phyloP scores from a whole-genome alignment of 2,329 filamentous ascomycete genomes.

The Calycina marina region DNA sequence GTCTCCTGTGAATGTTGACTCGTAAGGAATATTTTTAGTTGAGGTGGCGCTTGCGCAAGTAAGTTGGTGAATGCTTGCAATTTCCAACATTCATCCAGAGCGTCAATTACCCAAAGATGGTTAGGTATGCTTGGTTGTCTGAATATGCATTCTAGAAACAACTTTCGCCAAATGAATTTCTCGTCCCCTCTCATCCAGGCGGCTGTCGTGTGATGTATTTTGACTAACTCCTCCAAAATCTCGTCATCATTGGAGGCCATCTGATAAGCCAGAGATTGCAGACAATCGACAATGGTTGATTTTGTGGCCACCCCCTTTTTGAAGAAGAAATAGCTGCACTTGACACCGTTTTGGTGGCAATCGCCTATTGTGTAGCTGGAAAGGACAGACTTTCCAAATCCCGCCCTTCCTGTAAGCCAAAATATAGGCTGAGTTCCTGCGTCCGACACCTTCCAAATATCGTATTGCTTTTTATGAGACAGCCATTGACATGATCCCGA shows the following conservation, averaged over 20 bases:
- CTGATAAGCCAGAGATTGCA: slow-evolving; percentile 22
- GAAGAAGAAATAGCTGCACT: slow-evolving; percentile 18
- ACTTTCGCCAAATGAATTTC: slow-evolving; percentile 21
- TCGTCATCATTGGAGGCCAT: slow-evolving; percentile 19
- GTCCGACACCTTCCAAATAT: slow-evolving; percentile 19
- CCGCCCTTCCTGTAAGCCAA: slow-evolving; percentile 20
- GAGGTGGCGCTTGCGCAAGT: not conserved
- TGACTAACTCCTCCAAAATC: slow-evolving; percentile 14
- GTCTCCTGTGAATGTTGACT: not conserved
- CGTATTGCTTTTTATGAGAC: slow-evolving; percentile 17
- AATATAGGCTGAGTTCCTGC: slow-evolving; percentile 7
- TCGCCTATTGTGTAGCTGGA: slow-evolving; percentile 10
- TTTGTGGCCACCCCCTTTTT: slow-evolving; percentile 10
- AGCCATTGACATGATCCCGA: slow-evolving; percentile 22
- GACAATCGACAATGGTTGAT: slow-evolving; percentile 6
- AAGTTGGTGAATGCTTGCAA: slow-evolving; percentile 2
- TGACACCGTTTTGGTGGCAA: slow-evolving; percentile 3
- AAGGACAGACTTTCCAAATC: slow-evolving; percentile 14
- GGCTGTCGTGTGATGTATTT: slow-evolving; percentile 13
- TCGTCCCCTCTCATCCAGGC: slow-evolving; percentile 17
- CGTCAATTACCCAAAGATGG: slow-evolving; percentile 25
- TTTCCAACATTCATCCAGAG: slow-evolving; percentile 22
- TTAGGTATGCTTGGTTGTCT: slow-evolving; percentile 10
- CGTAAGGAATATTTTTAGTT: not conserved
- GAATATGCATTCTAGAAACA: slow-evolving; percentile 22